Evolutionary conservation across 2,329 filamentous ascomycete genomes (phyloP), one percentile per base, ranked within the genome.

Genomic region (Pestalotiopsis sp.): DNA sequence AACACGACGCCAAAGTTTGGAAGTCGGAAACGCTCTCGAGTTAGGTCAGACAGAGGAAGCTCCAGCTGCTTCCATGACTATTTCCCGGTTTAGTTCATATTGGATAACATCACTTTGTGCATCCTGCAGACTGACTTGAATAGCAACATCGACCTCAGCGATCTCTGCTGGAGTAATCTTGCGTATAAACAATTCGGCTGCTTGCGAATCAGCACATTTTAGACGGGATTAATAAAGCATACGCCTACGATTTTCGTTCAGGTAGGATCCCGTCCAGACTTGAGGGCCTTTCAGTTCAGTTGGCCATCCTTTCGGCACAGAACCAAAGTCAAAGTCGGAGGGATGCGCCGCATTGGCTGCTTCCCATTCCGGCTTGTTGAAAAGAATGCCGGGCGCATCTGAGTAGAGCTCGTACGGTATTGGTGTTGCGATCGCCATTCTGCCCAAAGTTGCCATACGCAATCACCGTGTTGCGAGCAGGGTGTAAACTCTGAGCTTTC

Each of bases 331-430:
- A 23, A 39, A 39, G 14, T 23, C 59, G 5, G 9, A 4, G 13
- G 27, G 27, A 41, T 62, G 59, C 13, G 59, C 59, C 59, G 31
- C 27, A 41, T 62, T 36, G 27, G 31, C 59, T 4, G 59, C 59
- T 2, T 62, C 59, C 59, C 59, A 62, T 41, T 62, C 59, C 9
- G 59, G 25, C 59, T 62, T 62, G 59, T 62, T 62, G 59, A 62
- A 41, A 2, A 62, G 38, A 9, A 62, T n/a, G 27, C 59, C 59
- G 3, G 59, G 59, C 13, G 59, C 59, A 17, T 62, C 59, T 2
- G 59, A 62, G 17, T 62, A 62, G 17, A 62, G 38, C 27, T 62
- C 38, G 7, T 62, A 62, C 11, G 59, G 59, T 38, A 62, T 17
- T n/a, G 27, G 20, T 39, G 27, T 41, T 41, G 25, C 31, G 13